Conservation (phyloP, 148 eudicot genomes). For the Rhododendron molle region DNA sequence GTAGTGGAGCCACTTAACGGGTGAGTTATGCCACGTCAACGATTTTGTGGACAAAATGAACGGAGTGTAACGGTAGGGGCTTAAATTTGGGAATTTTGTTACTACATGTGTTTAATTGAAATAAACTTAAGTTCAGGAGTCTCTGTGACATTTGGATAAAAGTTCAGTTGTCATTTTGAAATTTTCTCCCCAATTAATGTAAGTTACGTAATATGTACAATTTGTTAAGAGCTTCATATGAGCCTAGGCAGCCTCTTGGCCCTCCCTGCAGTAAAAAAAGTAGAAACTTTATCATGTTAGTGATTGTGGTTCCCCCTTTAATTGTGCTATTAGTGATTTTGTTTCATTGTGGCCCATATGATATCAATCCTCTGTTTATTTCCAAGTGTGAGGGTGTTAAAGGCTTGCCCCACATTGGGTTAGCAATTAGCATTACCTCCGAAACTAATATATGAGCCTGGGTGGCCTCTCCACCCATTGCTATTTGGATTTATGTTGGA, state of each 20-base stretch:
- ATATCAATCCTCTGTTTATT: not conserved
- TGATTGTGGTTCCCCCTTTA: not conserved
- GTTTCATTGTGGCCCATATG: not conserved
- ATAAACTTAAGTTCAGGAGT: conserved; percentile 9
- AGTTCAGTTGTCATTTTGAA: too few relatives aligned
- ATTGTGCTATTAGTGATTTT: not conserved
- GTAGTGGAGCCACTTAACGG: too few relatives aligned
- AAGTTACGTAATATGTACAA: not conserved
- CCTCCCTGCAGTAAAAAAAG: not conserved
- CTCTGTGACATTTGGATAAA: too few relatives aligned
- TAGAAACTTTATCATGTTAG: not conserved
- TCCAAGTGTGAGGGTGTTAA: not conserved
- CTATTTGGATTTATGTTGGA: not conserved
- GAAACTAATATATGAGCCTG: not conserved
- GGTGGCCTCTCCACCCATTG: not conserved
- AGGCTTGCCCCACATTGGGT: not conserved
- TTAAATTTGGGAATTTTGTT: too few relatives aligned
- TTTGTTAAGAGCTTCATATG: not conserved
- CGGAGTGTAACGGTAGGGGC: too few relatives aligned
- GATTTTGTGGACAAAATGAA: too few relatives aligned
- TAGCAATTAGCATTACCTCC: not conserved
- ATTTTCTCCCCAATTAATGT: not conserved
- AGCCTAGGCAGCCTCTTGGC: not conserved
- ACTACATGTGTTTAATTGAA: too few relatives aligned
- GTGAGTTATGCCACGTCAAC: too few relatives aligned